Evolutionary conservation across 305 asterid species (phyloP), one percentile per base, ranked within the genome.

Genomic region (Ajuga reptans): DNA sequence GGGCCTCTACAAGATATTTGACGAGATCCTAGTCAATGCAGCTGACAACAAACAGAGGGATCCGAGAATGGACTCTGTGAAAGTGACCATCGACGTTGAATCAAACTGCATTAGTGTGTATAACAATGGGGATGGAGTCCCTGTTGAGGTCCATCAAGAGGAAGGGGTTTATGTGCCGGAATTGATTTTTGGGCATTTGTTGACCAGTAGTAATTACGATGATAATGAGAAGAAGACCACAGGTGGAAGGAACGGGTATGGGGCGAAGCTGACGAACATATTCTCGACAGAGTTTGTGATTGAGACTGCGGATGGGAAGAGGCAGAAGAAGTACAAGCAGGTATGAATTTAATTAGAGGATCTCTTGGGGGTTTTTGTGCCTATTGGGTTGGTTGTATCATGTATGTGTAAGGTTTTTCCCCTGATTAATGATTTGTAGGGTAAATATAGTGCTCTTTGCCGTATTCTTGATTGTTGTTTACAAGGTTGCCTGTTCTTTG

Each of bases 151-250:
- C 72, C 99, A 93, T 65, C 96, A 90, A 68, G 97, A 93, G 69
- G 97, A 93, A 73, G 89, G 92, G 77, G 92, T 90, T 75, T 93
- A 93, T 73, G 97, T 93, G 41, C 97, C 96, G 17, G 99, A 93
- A 16, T 52, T 93, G 95, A 93, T 93, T 49, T 93, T 90, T 17
- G 97, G 99, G 75, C 99, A 93, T 75, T 61, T 93, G 88, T 83
- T 89, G 82, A 93, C 99, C 8, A 93, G 99, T 69, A 93, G 99
- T 70, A 93, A 90, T 41, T 90, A 93, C 12, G 96, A 90, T 51
- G 99, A 90, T 75, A 76, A 83, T 1, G 90, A 79, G 82, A 93
- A 90, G 90, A 93, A 93, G 84, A 93, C 97, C 0, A 87, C 93
- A 0, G 97, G 97, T 24, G 97, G 99, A 46, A 84, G 99, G 66